Percentiles rank a stretch among this genome's conserved stretches.
These are phyloP conservation scores for Coemansia sp. DNA, from an alignment of 192 early-diverging fungal species.

Conservation along the genomic window DNA sequence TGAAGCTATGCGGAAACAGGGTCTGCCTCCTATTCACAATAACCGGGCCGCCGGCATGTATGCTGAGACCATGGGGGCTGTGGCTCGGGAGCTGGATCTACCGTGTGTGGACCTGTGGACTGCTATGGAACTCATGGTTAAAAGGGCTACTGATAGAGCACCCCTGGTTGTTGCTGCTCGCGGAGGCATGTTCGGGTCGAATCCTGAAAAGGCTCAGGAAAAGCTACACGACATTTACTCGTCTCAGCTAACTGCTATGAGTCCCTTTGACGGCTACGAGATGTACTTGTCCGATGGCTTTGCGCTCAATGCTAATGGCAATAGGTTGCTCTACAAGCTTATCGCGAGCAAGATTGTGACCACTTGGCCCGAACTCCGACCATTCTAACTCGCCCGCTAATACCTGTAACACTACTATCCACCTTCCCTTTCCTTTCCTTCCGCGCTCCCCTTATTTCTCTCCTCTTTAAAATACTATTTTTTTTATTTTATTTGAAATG, in stretches of 20 bases:
- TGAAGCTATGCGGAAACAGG: slow-evolving; percentile 22
- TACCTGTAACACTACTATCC: no score
- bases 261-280: slow-evolving; percentile 37
- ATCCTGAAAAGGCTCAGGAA: neutral
- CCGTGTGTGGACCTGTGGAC: slow-evolving; percentile 39
- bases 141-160: slow-evolving; percentile 16
- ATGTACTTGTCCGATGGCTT: slow-evolving; percentile 61
- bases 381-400: no score
- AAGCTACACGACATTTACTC: neutral
- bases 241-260: neutral
- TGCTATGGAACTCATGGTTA: slow-evolving; percentile 46
- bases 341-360: neutral
- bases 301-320: slow-evolving; percentile 60
- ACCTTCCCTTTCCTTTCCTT: neutral
- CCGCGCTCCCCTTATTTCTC: neutral
- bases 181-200: neutral
- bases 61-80: slow-evolving; percentile 47
- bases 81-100: slow-evolving; percentile 49
- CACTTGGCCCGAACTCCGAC: slow-evolving; percentile 15
- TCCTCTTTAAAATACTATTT: neutral
- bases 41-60: slow-evolving; percentile 56
- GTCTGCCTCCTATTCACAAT: slow-evolving; percentile 34
- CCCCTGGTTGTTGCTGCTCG: slow-evolving; percentile 1
- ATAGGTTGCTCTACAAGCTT: slow-evolving; percentile 43
- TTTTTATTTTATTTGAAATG: slow-evolving; percentile 6